Conservation (phyloP, 2,329 filamentous ascomycete species). For the Calonectria pseudoturangicola region DNA sequence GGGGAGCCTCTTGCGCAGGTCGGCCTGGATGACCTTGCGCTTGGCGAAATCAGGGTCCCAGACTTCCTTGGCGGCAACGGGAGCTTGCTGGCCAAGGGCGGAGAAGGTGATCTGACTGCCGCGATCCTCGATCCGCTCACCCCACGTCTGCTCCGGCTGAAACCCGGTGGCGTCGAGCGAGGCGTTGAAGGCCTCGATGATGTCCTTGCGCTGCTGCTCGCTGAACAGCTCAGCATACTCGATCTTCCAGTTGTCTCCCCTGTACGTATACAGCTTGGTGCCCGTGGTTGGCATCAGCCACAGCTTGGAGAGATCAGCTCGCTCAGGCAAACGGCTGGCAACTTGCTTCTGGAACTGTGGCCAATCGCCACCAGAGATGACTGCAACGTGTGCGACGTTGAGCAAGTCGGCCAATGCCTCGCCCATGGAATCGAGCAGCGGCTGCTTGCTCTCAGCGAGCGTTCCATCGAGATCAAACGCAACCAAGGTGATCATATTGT, state of each 20-base stretch:
- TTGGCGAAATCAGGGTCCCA: slow-evolving; percentile 21
- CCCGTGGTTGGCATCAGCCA: slow-evolving; percentile 22
- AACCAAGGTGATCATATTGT: slow-evolving; percentile 4
- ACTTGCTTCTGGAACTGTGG: slow-evolving; percentile 16
- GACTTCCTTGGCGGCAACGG: slow-evolving; percentile 15
- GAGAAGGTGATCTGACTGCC: slow-evolving; percentile 18
- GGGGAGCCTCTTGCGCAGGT: not conserved
- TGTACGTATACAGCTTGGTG: slow-evolving; percentile 14
- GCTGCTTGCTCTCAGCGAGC: slow-evolving; percentile 23
- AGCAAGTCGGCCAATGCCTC: slow-evolving; percentile 7
- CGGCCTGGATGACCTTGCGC: slow-evolving; percentile 20
- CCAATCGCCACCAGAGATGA: slow-evolving; percentile 8
- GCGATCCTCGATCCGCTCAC: slow-evolving; percentile 8
- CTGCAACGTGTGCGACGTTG: not conserved
- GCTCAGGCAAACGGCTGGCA: slow-evolving; percentile 5
- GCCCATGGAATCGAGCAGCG: slow-evolving; percentile 16
- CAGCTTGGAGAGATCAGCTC: slow-evolving; percentile 11
- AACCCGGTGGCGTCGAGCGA: slow-evolving; percentile 15
- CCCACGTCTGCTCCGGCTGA: slow-evolving; percentile 20
- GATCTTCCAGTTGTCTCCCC: not conserved
- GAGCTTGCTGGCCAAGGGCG: slow-evolving; percentile 11
- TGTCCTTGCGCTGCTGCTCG: slow-evolving; percentile 6
- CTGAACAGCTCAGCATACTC: slow-evolving; percentile 16
- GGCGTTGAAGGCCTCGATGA: slow-evolving; percentile 1
- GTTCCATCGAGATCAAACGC: slow-evolving; percentile 7